These are phyloP conservation scores for Oemleria cerasiformis DNA, from an alignment of 306 rosid species.

Conservation along the genomic window DNA sequence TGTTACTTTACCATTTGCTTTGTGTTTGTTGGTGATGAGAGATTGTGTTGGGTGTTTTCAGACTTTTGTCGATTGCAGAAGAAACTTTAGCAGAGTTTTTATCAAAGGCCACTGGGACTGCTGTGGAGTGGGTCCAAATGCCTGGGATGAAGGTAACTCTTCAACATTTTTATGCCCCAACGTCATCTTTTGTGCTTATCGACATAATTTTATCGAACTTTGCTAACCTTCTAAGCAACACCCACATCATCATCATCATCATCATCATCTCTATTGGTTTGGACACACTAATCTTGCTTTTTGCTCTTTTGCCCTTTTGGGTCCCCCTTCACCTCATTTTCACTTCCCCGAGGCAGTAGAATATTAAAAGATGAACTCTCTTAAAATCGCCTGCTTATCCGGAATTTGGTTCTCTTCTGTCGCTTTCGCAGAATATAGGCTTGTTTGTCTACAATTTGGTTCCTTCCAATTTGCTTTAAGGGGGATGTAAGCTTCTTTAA, in stretches of 20 bases:
- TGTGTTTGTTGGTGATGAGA: slow-evolving; percentile 19
- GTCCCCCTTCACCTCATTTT: not conserved
- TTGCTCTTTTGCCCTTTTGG: slow-evolving; percentile 15
- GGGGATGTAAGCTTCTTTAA: too few relatives aligned
- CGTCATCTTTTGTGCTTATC: slow-evolving; percentile 21
- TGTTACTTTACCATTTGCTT: slow-evolving; percentile 8
- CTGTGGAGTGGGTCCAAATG: slow-evolving; percentile 99
- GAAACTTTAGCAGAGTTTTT: slow-evolving; percentile 99
- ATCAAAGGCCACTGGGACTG: slow-evolving; percentile 99
- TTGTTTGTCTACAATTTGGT: too few relatives aligned
- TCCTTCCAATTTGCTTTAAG: too few relatives aligned
- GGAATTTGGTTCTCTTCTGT: too few relatives aligned
- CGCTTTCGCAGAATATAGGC: too few relatives aligned
- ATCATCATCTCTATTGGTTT: not conserved
- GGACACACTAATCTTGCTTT: slow-evolving; percentile 14
- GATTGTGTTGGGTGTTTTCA: slow-evolving; percentile 22
- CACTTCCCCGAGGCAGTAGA: not conserved
- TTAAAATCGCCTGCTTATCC: not conserved
- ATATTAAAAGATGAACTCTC: not conserved
- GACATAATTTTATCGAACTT: slow-evolving; percentile 23
- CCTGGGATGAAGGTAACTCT: slow-evolving; percentile 97
- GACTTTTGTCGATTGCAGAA: slow-evolving; percentile 99
- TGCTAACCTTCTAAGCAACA: slow-evolving; percentile 43
- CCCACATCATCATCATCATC: slow-evolving; percentile 11
- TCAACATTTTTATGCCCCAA: slow-evolving; percentile 3